These are phyloP conservation scores for Monilinia fructigena DNA, from an alignment of 2,329 filamentous ascomycete species.

Conservation along the genomic window DNA sequence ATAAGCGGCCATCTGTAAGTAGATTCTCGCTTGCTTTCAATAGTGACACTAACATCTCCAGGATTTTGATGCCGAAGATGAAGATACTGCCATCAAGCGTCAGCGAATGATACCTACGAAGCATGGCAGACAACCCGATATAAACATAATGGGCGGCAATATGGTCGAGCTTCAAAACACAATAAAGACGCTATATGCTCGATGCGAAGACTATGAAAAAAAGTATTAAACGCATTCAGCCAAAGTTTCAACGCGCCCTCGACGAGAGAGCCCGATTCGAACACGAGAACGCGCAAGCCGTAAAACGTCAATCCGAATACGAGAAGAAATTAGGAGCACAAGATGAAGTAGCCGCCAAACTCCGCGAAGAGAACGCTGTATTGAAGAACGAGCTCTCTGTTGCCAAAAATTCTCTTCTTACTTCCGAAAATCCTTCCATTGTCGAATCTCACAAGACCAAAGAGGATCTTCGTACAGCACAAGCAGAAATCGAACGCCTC, in stretches of 20 bases:
- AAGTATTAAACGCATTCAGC: slow-evolving; percentile 48
- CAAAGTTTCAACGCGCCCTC: slow-evolving; percentile 50
- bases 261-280: slow-evolving; percentile 53
- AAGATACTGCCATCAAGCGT: slow-evolving; percentile 14
- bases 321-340: slow-evolving; percentile 30
- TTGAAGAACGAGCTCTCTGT: slow-evolving; percentile 36
- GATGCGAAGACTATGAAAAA: slow-evolving; percentile 48
- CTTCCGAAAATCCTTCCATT: slow-evolving; percentile 43
- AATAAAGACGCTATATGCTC: slow-evolving; percentile 47
- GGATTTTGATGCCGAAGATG: slow-evolving; percentile 18
- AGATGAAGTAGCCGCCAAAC: slow-evolving; percentile 31
- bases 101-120: slow-evolving; percentile 19
- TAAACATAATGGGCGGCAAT: slow-evolving; percentile 32
- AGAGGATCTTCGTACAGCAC: slow-evolving; percentile 38
- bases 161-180: slow-evolving; percentile 45
- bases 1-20: slow-evolving; percentile 26
- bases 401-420: slow-evolving; percentile 27
- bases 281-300: slow-evolving; percentile 40
- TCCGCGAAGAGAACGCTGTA: slow-evolving; percentile 31
- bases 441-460: slow-evolving; percentile 45
- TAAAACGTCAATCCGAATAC: slow-evolving; percentile 26
- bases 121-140: slow-evolving; percentile 3
- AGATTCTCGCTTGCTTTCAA: neutral
- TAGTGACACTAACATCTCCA: neutral
- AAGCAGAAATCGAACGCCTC: slow-evolving; percentile 31